These are phyloP conservation scores for Calocera viscosa DNA, from an alignment of 768 basidiomycete genomes.

Conservation along the genomic window DNA sequence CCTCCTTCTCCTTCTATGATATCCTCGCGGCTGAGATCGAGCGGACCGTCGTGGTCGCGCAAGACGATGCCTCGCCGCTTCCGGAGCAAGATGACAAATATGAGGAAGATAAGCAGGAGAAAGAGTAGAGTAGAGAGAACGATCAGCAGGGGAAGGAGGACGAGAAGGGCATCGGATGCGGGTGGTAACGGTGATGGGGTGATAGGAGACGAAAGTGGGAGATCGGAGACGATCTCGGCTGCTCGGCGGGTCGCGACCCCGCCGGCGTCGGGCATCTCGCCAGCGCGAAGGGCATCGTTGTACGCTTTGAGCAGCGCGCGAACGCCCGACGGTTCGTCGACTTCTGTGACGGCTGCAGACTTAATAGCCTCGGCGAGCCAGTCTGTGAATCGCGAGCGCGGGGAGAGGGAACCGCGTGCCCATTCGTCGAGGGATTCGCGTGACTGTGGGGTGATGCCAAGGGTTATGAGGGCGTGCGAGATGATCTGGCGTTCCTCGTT, in stretches of 20 bases:
- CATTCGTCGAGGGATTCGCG: not conserved
- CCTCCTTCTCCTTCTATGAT: slow-evolving; percentile 85
- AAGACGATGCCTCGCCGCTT: slow-evolving; percentile 63
- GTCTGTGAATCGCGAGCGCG: not conserved
- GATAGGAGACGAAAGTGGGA: not conserved
- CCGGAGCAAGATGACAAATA: slow-evolving; percentile 77
- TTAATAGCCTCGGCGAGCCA: not conserved
- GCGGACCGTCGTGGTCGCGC: slow-evolving; percentile 78
- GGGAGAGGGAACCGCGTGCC: not conserved
- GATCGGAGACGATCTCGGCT: not conserved
- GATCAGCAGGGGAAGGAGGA: slow-evolving; percentile 88
- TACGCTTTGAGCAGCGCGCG: not conserved
- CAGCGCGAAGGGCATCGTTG: not conserved
- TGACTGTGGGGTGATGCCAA: not conserved
- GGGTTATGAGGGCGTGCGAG: not conserved
- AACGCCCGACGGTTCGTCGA: not conserved
- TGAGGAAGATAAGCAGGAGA: slow-evolving; percentile 79
- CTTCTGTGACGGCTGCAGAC: not conserved
- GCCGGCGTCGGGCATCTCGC: not conserved
- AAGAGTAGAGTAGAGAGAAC: slow-evolving; percentile 87
- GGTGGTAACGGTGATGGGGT: not conserved
- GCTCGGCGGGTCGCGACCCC: not conserved
- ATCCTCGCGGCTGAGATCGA: slow-evolving; percentile 87
- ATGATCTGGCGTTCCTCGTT: not conserved
- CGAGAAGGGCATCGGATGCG: slow-evolving; percentile 50